A percentile compares a stretch with the other conserved stretches of the same genome.
Evolutionary conservation across 2,329 filamentous ascomycete species (phyloP).

Genomic region (Sporothrix pallida): DNA sequence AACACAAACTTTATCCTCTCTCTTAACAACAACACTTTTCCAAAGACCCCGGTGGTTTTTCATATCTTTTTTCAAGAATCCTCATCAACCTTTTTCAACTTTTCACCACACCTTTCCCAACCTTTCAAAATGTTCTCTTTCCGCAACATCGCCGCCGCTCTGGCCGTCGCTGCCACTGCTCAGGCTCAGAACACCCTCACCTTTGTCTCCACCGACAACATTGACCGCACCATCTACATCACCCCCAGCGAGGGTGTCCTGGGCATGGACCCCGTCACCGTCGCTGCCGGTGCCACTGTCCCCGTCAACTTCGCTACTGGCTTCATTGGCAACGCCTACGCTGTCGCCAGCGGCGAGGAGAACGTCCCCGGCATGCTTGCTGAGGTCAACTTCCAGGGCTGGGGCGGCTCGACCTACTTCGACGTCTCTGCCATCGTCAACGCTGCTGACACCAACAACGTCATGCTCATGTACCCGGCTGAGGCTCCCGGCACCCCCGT

Average conservation of each 20-base stretch:
- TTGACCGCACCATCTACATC: constrained; percentile 58
- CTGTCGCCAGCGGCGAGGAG: constrained; percentile 44
- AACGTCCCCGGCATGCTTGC: constrained; percentile 49
- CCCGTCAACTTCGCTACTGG: constrained; percentile 46
- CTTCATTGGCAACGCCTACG: constrained; percentile 47
- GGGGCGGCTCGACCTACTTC: constrained; percentile 48
- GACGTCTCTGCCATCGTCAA: constrained; percentile 56
- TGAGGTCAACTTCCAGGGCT: constrained; percentile 48
- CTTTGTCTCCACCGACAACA: constrained; percentile 63
- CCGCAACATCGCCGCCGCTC: constrained; percentile 9
- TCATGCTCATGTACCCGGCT: constrained; percentile 50
- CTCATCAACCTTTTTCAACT: not conserved
- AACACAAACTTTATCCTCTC: not conserved
- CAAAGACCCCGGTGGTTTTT: constrained; percentile 9
- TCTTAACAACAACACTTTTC: not conserved
- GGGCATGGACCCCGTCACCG: constrained; percentile 48
- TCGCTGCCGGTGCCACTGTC: constrained; percentile 49
- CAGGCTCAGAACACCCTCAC: constrained; percentile 58
- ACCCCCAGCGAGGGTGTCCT: constrained; percentile 51
- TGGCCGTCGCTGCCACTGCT: constrained; percentile 45
- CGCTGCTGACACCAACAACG: constrained; percentile 48
- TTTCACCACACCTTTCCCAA: not conserved
- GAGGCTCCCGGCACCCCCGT: constrained; percentile 40
- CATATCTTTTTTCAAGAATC: not conserved
- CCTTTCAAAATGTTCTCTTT: constrained; percentile 32